Percentiles rank a stretch among this genome's conserved stretches.
Conservation (phyloP, 208 protist species). For the Crithidia fasciculata region DNA sequence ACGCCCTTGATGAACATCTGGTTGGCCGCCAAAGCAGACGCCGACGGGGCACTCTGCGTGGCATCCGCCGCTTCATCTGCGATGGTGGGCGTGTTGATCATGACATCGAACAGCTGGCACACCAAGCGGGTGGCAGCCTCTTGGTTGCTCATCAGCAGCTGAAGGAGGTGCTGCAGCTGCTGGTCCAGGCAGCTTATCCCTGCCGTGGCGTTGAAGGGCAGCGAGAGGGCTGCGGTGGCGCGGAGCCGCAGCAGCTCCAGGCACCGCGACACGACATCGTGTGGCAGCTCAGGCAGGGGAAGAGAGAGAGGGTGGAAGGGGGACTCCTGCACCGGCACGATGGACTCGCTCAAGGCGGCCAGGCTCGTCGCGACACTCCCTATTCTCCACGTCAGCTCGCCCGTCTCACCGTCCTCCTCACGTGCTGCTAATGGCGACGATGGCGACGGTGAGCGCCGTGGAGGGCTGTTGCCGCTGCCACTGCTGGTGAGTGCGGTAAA, state of each 20-base stretch:
- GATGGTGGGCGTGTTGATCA: constrained; percentile 27
- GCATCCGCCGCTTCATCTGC: constrained; percentile 10
- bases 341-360: constrained; percentile 27
- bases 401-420: no score
- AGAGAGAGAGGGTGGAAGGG: constrained; percentile 23
- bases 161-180: constrained; percentile 40
- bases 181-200: constrained; percentile 39
- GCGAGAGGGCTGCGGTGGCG: constrained; percentile 28
- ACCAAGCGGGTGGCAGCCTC: constrained; percentile 20
- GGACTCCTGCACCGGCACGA: constrained; percentile 25
- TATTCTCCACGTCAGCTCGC: no score
- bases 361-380: neutral
- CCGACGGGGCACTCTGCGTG: neutral
- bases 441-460: neutral
- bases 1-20: constrained; percentile 37
- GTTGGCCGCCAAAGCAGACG: constrained; percentile 18
- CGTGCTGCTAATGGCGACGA: neutral
- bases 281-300: constrained; percentile 19
- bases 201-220: constrained; percentile 30
- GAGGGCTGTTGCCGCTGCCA: neutral
- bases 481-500: neutral
- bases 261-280: constrained; percentile 26
- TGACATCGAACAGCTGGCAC: constrained; percentile 33
- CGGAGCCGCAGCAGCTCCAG: constrained; percentile 30
- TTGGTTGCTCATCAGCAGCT: constrained; percentile 25